phyloP scores from a whole-genome alignment of 805 yeast species.

The Monosporozyma aerobia region DNA sequence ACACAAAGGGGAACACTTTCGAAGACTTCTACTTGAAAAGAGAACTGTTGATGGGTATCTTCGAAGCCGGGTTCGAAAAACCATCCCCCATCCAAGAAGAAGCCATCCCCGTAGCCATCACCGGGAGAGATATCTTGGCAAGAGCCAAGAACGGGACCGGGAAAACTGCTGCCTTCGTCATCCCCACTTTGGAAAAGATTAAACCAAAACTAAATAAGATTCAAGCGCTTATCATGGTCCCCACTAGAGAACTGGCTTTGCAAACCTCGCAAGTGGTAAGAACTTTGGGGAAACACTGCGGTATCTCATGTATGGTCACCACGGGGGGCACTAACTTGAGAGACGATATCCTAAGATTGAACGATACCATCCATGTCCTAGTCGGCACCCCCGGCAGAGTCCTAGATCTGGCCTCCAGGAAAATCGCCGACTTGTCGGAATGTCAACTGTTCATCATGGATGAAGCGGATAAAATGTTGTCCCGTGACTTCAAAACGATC shows the following conservation, averaged over 20 bases:
- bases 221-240: conserved; percentile 89
- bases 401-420: conserved; percentile 83
- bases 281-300: conserved; percentile 89
- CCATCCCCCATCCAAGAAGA: conserved; percentile 98
- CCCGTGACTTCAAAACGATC: conserved; percentile 79
- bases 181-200: conserved; percentile 83
- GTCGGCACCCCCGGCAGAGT: conserved; percentile 99
- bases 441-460: conserved; percentile 92
- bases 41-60: conserved; percentile 94
- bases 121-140: conserved; percentile 93
- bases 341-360: conserved; percentile 88
- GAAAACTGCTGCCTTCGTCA: conserved; percentile 93
- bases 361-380: conserved; percentile 85
- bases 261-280: conserved; percentile 97
- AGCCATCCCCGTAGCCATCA: conserved; percentile 87
- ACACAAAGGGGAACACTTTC: conserved; percentile 81
- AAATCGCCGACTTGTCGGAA: conserved; percentile 75
- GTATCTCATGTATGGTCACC: conserved; percentile 90
- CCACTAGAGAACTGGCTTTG: conserved; percentile 95
- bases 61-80: conserved; percentile 96
- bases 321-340: conserved; percentile 94
- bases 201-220: conserved; percentile 77
- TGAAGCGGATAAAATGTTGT: conserved; percentile 95
- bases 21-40: conserved; percentile 89
- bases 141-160: conserved; percentile 99